Evolutionary conservation across 2,329 filamentous ascomycete genomes (phyloP), one percentile per base, ranked within the genome.

Genomic region (Venturia pyrina): DNA sequence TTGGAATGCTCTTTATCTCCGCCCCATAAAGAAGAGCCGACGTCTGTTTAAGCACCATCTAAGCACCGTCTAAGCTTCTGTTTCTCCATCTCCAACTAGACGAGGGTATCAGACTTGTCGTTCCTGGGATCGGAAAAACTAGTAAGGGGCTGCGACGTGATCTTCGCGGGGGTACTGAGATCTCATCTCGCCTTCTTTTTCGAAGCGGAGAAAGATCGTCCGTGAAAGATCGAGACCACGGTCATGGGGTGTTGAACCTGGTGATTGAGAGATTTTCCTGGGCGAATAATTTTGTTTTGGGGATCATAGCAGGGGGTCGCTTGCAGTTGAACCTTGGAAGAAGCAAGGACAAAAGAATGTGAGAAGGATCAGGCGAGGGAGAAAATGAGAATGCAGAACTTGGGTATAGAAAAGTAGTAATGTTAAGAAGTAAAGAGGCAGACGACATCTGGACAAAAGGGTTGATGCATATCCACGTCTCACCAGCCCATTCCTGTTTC

Each of bases 91-190:
- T 8, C 19, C 32, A 34, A 53, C 53, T 59, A 59, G 53, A 59
- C 53, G 28, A 34, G 53, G 32, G 53, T 37, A n/a, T 37, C 53
- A 59, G 32, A 59, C 28, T 59, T 37, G 53, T n/a, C 32, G 32
- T 37, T 37, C 15, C 53, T 10, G 17, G 53, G 53, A 59, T 59
- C 8, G 15, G 53, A 17, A n/a, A 5, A 37, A 59, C 53, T 59
- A 59, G 53, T 59, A 59, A 59, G 53, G 53, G 53, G 28, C 11
- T 37, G 53, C 53, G 32, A 59, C 53, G 19, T 34, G 53, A 59
- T 59, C 37, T 59, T 10, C 53, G 8, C 53, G 40, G 32, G 53
- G 53, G 53, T 59, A 11, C n/a, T n/a, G 24, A 37, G 11, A 34
- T n/a, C 32, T 59, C 8, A 59, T 59, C 32, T n/a, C 6, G 5